These are phyloP conservation scores for Fusarium falciforme DNA, from an alignment of 2,329 filamentous ascomycete genomes.

Conservation along the genomic window DNA sequence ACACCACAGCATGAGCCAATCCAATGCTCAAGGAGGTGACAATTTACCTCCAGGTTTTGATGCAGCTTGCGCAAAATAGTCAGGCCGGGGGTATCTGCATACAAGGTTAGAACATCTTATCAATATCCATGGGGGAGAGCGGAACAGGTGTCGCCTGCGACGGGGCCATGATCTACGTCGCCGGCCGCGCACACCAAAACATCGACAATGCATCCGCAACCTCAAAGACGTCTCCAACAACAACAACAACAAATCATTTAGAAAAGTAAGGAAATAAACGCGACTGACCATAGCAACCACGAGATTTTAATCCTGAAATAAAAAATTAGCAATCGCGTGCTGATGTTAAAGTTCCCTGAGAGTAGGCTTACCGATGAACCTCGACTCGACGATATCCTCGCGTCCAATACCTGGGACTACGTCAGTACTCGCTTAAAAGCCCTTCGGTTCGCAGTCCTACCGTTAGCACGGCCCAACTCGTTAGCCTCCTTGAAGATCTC, in stretches of 20 bases:
- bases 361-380: constrained; percentile 7
- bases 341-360: constrained; percentile 2
- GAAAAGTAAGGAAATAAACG: background rate
- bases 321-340: constrained; percentile 2
- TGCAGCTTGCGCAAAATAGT: constrained; percentile 7
- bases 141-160: constrained; percentile 6
- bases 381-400: constrained; percentile 2
- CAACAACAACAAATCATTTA: background rate
- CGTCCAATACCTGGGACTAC: background rate
- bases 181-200: constrained; percentile 1
- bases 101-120: constrained; percentile 3
- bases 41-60: constrained; percentile 7
- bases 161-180: background rate
- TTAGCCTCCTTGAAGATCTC: constrained; percentile 64
- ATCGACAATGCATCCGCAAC: constrained; percentile 5
- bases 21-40: constrained; percentile 5
- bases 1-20: constrained; percentile 1
- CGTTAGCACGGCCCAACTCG: background rate
- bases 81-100: constrained; percentile 6
- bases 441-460: constrained; percentile 2
- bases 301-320: constrained; percentile 4
- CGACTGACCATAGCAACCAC: constrained; percentile 3
- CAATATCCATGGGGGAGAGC: background rate
- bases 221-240: background rate
- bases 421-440: background rate